These are phyloP conservation scores for Dinochytrium kinnereticum DNA, from an alignment of 371 early-diverging fungal genomes.

Conservation along the genomic window DNA sequence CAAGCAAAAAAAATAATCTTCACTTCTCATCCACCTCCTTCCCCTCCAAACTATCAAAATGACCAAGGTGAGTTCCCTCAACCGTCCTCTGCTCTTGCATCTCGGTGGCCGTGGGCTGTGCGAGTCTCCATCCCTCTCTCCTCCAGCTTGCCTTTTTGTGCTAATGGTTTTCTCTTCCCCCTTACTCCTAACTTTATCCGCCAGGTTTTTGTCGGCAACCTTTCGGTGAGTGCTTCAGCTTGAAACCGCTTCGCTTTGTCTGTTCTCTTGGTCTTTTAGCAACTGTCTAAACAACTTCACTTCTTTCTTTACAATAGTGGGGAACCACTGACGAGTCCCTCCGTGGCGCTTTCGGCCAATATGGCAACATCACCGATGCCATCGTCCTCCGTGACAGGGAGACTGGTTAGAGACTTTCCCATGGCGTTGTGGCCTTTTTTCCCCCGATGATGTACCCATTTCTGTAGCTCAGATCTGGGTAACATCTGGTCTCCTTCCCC, in stretches of 20 bases:
- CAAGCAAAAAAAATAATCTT: neutral
- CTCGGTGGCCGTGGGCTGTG: neutral
- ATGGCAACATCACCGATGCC: constrained; percentile 64
- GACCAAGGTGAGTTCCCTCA: constrained; percentile 12
- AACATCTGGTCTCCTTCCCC: constrained; percentile 39
- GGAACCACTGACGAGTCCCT: constrained; percentile 78
- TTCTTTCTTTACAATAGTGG: constrained; percentile 57
- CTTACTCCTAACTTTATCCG: neutral
- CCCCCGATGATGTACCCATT: neutral
- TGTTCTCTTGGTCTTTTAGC: neutral
- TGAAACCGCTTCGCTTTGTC: neutral
- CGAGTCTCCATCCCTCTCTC: neutral
- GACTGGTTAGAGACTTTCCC: constrained; percentile 42
- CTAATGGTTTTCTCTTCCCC: neutral
- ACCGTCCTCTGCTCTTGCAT: neutral
- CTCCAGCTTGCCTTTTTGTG: neutral
- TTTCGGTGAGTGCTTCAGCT: constrained; percentile 57
- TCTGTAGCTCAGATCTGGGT: no score
- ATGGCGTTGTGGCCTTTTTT: neutral
- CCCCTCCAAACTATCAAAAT: neutral
- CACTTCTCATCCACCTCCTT: neutral
- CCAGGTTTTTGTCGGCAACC: constrained; percentile 89
- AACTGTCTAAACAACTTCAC: neutral
- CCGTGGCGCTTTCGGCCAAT: constrained; percentile 54
- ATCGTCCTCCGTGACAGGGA: constrained; percentile 86